Base-by-base conservation (phyloP, 2,329 filamentous ascomycete genomes). In the Xylaria sp. region DNA sequence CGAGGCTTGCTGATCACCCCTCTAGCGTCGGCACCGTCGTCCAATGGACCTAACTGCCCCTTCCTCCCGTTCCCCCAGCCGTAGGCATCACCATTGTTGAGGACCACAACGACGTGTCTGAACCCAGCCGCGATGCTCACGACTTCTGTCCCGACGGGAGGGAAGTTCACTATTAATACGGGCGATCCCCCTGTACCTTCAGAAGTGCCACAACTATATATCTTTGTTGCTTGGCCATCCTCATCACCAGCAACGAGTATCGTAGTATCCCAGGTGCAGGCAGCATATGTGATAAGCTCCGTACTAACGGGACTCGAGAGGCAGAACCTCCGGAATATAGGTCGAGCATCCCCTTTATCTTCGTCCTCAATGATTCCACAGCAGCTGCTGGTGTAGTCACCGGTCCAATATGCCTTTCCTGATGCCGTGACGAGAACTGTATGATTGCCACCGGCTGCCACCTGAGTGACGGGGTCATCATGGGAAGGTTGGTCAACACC, bases 1-100 rank as follows among this genome's bases (percentile, higher is more conserved):
- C 84, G 79, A 4, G 92, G 92, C 15, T 71, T 71, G 76, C 84
- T 82, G 2, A 89, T 73, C 27, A 87, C 73, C 5, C 78, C 79
- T 27, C 78, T 67, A 10, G 56, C 29, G 40, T 69, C 61, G 8
- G 19, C 29, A 11, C 44, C 47, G 15, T 65, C 59, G 9, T 61
- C 62, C 21, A 68, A n/a, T 13, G 79, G 76, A 0, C 93, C 93
- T 1, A 96, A 78, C 74, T 99, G 94, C 0, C 91, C 91, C 72
- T 97, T 95, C 23, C 92, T 85, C 13, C 90, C 89, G 69, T 87
- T 91, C 0, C 95, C 95, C 94, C 94, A 98, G 2, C 92, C 93
- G 73, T 90, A 96, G 1, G 89, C 88, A 15, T 90, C 83, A 0
- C 93, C 94, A 72, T 90, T 89, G 43, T 84, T 84, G 3, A 96